Base-by-base conservation (phyloP, 2,329 filamentous ascomycete species). In the Trichophyton simii region DNA sequence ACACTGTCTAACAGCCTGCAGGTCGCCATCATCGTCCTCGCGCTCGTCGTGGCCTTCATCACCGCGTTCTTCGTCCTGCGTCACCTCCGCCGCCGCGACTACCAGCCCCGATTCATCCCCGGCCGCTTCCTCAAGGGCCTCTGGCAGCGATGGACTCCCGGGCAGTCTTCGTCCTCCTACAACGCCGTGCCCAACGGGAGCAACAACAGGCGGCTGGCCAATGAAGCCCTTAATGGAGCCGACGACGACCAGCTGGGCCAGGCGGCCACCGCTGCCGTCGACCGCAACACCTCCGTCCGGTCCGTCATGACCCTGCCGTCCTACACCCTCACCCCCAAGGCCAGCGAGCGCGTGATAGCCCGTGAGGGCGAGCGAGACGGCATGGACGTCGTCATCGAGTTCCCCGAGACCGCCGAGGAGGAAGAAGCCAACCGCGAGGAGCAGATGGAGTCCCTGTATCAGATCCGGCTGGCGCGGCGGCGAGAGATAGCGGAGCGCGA, bases 221-320 rank as follows among this genome's bases (percentile, higher is more conserved):
- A 62, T 15, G 58, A 31, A 7, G 28, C 28, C 28, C 28, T 60
- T 31, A 60, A 48, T 36, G 62, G 63, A 15, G 11, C 15, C 50
- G 63, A 4, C 25, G 46, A n/a, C 57, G 57, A 13, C 22, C 54
- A 20, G 34, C 20, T 36, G 13, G 20, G 13, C 22, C 18, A 42
- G 31, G 8, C 25, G 3, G 25, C 25, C 25, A 6, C 25, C 25
- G 41, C 22, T n/a, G 18, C 60, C 3, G 83, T 96, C 11, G 88
- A 92, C 70, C 83, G 92, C 36, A 87, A 92, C 68, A 91, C 89
- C 0, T 95, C 89, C 7, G 81, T 97, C 54, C 86, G 92, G 61
- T 95, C 90, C n/a, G 85, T 97, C 61, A 94, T 96, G 82, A 97
- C 94, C 0, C 77, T 99, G 2, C 94, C 94, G 0, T 83, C 88